phyloP scores from a whole-genome alignment of 441 rosid genomes.

The Monsonia emarginata region DNA sequence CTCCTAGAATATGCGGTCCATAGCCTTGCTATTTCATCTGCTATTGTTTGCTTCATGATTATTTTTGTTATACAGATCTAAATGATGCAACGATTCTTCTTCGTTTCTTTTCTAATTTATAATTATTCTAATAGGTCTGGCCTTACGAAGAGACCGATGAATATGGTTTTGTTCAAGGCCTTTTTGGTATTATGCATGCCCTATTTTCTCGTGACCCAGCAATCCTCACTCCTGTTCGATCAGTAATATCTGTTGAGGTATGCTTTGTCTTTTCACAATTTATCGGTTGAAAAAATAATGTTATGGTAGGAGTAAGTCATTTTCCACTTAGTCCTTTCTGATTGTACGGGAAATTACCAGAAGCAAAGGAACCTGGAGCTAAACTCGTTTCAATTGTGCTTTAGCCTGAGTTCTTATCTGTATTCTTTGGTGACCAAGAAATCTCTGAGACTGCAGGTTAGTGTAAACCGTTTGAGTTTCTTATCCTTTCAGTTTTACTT shows the following conservation, averaged over 20 bases:
- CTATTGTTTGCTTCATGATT: background rate
- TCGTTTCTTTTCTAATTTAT: background rate
- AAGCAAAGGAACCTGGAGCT: slow-evolving; percentile 51
- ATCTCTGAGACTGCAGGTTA: slow-evolving; percentile 70
- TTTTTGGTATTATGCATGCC: slow-evolving; percentile 63
- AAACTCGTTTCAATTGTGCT: slow-evolving; percentile 48
- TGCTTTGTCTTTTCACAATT: slow-evolving; percentile 14
- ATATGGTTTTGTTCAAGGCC: slow-evolving; percentile 80
- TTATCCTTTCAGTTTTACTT: slow-evolving; percentile 8
- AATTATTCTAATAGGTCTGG: slow-evolving; percentile 54
- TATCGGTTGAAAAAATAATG: slow-evolving; percentile 9
- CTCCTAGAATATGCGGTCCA: background rate
- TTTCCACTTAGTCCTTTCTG: slow-evolving; percentile 8
- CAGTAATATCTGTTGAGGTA: slow-evolving; percentile 42
- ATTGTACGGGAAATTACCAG: slow-evolving; percentile 30
- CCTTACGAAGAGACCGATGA: slow-evolving; percentile 81
- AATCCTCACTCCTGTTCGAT: slow-evolving; percentile 22
- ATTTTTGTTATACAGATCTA: background rate
- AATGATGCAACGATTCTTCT: background rate
- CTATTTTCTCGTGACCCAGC: slow-evolving; percentile 48
- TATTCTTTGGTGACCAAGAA: slow-evolving; percentile 73
- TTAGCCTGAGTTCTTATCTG: slow-evolving; percentile 68
- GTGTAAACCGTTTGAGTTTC: slow-evolving; percentile 8
- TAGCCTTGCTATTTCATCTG: background rate
- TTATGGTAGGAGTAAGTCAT: background rate